Conservation (phyloP, 768 basidiomycete species). For the Mrakia hoshinonis region DNA sequence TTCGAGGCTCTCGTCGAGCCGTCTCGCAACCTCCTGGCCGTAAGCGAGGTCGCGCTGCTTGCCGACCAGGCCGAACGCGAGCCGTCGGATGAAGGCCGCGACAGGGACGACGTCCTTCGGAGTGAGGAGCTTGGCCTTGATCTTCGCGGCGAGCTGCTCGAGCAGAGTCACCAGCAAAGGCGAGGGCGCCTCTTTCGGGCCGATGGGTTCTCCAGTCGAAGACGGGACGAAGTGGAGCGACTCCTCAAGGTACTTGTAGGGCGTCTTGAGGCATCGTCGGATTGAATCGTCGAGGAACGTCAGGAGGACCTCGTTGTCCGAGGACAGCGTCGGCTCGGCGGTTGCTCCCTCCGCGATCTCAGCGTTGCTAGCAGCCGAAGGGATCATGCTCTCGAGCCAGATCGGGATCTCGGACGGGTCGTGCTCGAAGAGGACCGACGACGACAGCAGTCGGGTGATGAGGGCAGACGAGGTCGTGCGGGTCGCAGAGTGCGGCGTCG, state of each 20-base stretch:
- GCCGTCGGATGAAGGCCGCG: constrained; percentile 54
- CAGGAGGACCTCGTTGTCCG: constrained; percentile 52
- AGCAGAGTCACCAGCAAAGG: constrained; percentile 70
- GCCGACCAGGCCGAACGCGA: constrained; percentile 52
- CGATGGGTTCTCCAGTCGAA: constrained; percentile 25
- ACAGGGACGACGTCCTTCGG: constrained; percentile 59
- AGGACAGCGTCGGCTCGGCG: constrained; percentile 42
- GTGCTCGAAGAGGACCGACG: constrained; percentile 71
- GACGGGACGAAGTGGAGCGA: constrained; percentile 20
- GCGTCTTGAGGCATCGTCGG: constrained; percentile 68
- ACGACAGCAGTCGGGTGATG: constrained; percentile 56
- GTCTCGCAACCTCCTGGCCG: constrained; percentile 33
- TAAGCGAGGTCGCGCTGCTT: constrained; percentile 46
- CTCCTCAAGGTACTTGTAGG: constrained; percentile 77
- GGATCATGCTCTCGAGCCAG: constrained; percentile 52
- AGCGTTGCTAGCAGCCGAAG: constrained; percentile 50
- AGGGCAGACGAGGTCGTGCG: constrained; percentile 50
- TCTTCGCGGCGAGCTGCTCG: constrained; percentile 66
- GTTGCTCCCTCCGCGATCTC: constrained; percentile 47
- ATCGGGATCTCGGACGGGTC: constrained; percentile 59
- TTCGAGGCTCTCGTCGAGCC: constrained; percentile 22
- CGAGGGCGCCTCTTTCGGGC: constrained; percentile 44
- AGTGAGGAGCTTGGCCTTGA: constrained; percentile 49
- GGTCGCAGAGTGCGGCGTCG: constrained; percentile 49
- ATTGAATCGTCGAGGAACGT: constrained; percentile 78